These are phyloP conservation scores for Pachyrhizus erosus DNA, from an alignment of 306 rosid species.

Conservation along the genomic window DNA sequence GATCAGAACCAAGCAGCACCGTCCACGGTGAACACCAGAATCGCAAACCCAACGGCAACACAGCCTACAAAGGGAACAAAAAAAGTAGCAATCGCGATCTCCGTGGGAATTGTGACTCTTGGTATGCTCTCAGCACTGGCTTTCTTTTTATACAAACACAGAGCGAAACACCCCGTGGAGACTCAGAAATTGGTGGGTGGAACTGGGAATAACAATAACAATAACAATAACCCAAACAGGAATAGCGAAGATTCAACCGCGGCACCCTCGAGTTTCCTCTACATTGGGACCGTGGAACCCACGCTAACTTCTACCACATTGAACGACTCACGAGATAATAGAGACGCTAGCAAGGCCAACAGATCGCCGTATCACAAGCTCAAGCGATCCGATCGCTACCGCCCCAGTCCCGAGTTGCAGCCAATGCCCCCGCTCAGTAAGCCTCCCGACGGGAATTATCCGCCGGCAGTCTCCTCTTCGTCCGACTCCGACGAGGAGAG, in stretches of 20 bases:
- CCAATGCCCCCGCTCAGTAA: slow-evolving; percentile 81
- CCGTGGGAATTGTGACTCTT: slow-evolving; percentile 87
- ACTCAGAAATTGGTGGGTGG: slow-evolving; percentile 67
- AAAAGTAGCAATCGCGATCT: slow-evolving; percentile 79
- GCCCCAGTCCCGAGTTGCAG: slow-evolving; percentile 95
- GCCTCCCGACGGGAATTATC: slow-evolving; percentile 51
- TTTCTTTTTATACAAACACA: slow-evolving; percentile 81
- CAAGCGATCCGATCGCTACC: slow-evolving; percentile 82
- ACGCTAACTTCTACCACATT: slow-evolving; percentile 41
- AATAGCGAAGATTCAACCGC: slow-evolving; percentile 47
- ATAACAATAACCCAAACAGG: slow-evolving; percentile 33
- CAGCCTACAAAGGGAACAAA: slow-evolving; percentile 77
- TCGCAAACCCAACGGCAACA: slow-evolving; percentile 71
- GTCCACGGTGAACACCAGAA: slow-evolving; percentile 47
- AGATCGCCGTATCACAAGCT: slow-evolving; percentile 79
- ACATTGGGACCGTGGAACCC: slow-evolving; percentile 92
- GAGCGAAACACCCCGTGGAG: slow-evolving; percentile 69
- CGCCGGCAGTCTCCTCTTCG: slow-evolving; percentile 53
- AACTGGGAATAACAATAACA: not conserved
- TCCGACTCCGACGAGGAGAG: slow-evolving; percentile 64
- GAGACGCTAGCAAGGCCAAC: slow-evolving; percentile 35
- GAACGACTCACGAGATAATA: slow-evolving; percentile 23
- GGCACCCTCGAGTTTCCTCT: slow-evolving; percentile 77
- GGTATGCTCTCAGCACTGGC: slow-evolving; percentile 97
- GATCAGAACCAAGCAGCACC: slow-evolving; percentile 66